Evolutionary conservation across 2,329 filamentous ascomycete genomes (phyloP), one percentile per base, ranked within the genome.

Genomic region (Zymoseptoria crescenta): DNA sequence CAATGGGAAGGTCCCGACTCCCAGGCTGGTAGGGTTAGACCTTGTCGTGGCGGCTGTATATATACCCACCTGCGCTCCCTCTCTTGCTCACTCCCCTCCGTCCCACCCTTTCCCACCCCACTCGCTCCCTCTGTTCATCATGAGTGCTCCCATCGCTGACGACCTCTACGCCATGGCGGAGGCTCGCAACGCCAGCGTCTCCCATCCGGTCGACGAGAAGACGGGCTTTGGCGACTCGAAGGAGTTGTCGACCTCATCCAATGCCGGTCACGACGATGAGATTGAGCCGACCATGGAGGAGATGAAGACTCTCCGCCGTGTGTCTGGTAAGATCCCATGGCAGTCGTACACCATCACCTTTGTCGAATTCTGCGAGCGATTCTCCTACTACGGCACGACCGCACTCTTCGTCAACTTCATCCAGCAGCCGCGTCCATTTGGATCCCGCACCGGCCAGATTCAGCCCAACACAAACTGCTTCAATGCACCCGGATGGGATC

Each of bases 341-440:
- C 71, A 72, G 24, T 76, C 77, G 9, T 77, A 76, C 65, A 68
- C 78, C 9, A 73, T 80, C 55, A 77, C 77, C 28, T 69, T 79
- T 57, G 76, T 80, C 60, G 76, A 80, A 65, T 73, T 80, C 4
- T 78, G 75, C 69, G 78, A 79, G 67, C 69, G 77, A 9, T 79
- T 79, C 69, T 74, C 74, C n/a, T 80, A 70, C 64, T 72, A 72
- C 59, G 70, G 70, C 6, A 71, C 78, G 0, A 76, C 75, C 0
- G 77, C 76, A 0, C 75, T 77, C 13, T 78, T 80, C 59, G 76
- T 79, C 64, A 80, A 80, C 64, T 80, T 79, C 68, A 78, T 79
- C 58, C 68, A 72, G 56, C 69, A 69, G 52, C 64, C 64, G 21
- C 63, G 65, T 13, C 69, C 69, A 1, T 66, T 61, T 41, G 66